Evolutionary conservation across 208 protist genomes (phyloP), one percentile per base, ranked within the genome.

Genomic region (Leishmania lainsoni): DNA sequence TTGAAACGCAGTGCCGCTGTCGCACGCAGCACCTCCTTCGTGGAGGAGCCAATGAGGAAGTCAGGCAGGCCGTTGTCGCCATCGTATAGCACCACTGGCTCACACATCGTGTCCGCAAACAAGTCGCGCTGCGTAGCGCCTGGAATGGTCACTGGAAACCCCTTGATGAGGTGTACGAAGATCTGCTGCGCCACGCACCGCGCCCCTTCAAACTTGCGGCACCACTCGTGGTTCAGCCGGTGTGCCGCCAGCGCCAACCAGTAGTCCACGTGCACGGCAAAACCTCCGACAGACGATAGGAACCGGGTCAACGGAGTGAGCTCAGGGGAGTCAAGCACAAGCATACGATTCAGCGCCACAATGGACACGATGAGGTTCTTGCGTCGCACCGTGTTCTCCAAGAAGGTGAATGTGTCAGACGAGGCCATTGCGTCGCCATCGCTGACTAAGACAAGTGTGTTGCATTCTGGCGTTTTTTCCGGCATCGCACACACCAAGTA

Each of bases 341-440:
- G 77, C 16, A 89, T 80, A 20, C 90, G 88, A 75, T 94, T 94
- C n/a, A 96, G 83, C 1, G 90, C 80, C 2, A 98, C 86, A 12
- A 96, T 35, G 32, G 93, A 96, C 2, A 97, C 59, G 58, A 98
- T 97, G 68, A 97, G 87, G 80, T 94, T 97, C 83, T 98, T 98
- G 48, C 91, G 89, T 12, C 90, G 86, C 58, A 97, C 91, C 48
- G 83, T 81, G 72, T 87, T 91, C 78, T 98, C 91, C 14, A 94
- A 75, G 70, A 96, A 92, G 22, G 88, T 79, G 56, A 94, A 59
- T 3, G 84, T 88, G 42, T 95, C 87, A 54, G 85, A 80, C 70
- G 88, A 92, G 26, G 39, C 76, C 39, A 77, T 78, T n/a, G 75
- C 65, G 70, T 83, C 81, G 16, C 88, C 80, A 75, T 97, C 94